Base-by-base conservation (phyloP, 179 eudicot genomes). In the Beta lomatogona region DNA sequence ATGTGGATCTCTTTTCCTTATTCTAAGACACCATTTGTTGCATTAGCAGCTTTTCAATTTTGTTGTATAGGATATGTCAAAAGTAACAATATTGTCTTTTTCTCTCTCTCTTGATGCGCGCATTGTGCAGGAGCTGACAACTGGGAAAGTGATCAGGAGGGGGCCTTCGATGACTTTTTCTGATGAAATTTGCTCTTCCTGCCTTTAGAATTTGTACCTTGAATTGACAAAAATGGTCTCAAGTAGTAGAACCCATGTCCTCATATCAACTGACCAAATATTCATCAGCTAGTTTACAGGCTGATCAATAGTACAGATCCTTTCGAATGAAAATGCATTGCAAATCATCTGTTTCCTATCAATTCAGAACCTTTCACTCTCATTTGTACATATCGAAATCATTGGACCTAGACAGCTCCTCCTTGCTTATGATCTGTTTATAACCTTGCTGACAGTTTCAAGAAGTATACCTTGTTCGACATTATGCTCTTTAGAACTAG, bases 101-200 rank as follows among this genome's bases (percentile, higher is more conserved):
- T 71, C 77, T 81, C 73, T 82, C 77, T 88, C 83, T 85, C 86
- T 89, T 86, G 88, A 85, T 95, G 93, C 86, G 88, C 91, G 94
- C 91, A 65, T 87, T 90, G 88, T 91, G 98, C 98, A 95, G 99
- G 95, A 89, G 85, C 91, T 85, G 89, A 86, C 83, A 92, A 90
- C 89, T 90, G 97, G 93, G 97, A 92, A 89, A 89, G 91, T 88
- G 99, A 92, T 81, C 89, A 80, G 93, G 98, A 96, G 94, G 97
- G 97, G 93, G 94, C 93, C 82, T 96, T 96, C 76, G 94, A 96
- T 88, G 97, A 96, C 87, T 94, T 91, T 87, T 96, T 94, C 91
- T 96, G 92, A 96, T 78, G 93, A 90, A 82, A 79, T 82, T 87
- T 89, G 90, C 89, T 84, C 89, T 83, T 87, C 82, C 81, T 82